These are phyloP conservation scores for Ophiostoma perfectum DNA, from an alignment of 2,329 filamentous ascomycete species.

Conservation along the genomic window DNA sequence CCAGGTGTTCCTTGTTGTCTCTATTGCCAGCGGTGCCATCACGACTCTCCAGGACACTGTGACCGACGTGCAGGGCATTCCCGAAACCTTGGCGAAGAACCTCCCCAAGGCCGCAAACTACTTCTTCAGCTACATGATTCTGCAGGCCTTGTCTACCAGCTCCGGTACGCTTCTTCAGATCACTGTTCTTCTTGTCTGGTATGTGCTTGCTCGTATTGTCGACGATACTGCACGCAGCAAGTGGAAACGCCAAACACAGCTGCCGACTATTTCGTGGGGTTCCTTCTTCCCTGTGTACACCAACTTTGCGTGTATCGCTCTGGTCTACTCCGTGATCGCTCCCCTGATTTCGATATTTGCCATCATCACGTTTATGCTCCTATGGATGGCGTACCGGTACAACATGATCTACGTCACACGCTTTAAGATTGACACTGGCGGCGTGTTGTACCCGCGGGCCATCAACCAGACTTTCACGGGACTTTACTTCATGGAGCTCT, in stretches of 20 bases:
- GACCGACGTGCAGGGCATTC: constrained; percentile 58
- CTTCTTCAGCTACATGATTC: constrained; percentile 97
- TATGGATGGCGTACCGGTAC: constrained; percentile 96
- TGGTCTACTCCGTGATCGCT: constrained; percentile 84
- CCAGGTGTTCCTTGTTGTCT: constrained; percentile 89
- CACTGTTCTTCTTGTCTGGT: constrained; percentile 72
- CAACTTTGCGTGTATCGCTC: constrained; percentile 86
- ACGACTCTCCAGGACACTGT: constrained; percentile 54
- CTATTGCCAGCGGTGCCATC: constrained; percentile 67
- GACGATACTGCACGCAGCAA: constrained; percentile 80
- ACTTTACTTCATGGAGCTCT: constrained; percentile 90
- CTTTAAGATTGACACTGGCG: constrained; percentile 85
- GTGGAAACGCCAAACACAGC: constrained; percentile 74
- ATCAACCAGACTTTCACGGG: constrained; percentile 96
- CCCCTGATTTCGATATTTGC: constrained; percentile 91
- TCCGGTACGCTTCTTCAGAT: constrained; percentile 84
- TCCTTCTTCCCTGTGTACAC: constrained; percentile 94
- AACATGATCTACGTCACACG: constrained; percentile 92
- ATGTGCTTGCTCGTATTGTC: constrained; percentile 69
- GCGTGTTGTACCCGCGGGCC: constrained; percentile 82
- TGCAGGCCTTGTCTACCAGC: constrained; percentile 86
- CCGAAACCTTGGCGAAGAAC: constrained; percentile 67
- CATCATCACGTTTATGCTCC: constrained; percentile 80
- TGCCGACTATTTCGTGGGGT: constrained; percentile 80
- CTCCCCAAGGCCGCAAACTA: constrained; percentile 88